Percentiles rank a stretch among this genome's conserved stretches.
Conservation (phyloP, 257 asterid species). For the Paulownia fortunei region DNA sequence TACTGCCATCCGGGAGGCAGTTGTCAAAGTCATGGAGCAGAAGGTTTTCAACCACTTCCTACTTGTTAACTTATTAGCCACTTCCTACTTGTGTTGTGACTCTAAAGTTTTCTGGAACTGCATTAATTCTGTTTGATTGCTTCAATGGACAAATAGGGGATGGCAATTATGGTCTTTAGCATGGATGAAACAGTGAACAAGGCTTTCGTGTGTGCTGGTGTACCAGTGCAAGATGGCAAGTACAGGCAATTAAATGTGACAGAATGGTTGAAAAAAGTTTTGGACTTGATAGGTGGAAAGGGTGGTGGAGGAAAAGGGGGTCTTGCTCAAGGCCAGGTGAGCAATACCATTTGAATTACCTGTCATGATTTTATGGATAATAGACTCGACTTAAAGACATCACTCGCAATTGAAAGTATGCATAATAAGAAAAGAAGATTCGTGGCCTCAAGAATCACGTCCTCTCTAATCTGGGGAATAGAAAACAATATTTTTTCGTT, state of each 20-base stretch:
- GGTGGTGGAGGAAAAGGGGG: constrained; percentile 99
- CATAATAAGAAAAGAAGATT: not conserved
- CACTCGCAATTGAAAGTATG: not conserved
- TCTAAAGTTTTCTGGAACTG: constrained; percentile 1
- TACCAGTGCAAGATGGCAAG: constrained; percentile 75
- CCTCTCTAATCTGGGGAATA: not conserved
- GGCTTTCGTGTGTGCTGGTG: constrained; percentile 96
- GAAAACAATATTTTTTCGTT: not conserved
- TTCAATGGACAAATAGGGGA: constrained; percentile 55
- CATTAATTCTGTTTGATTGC: not conserved
- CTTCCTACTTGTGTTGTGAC: constrained; percentile 11
- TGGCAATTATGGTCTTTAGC: constrained; percentile 86
- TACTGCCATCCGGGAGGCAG: constrained; percentile 98
- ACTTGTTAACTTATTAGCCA: not conserved
- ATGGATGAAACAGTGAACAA: constrained; percentile 73
- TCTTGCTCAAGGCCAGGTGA: constrained; percentile 96
- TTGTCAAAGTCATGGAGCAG: constrained; percentile 88
- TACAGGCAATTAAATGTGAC: constrained; percentile 64
- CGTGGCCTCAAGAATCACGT: not conserved
- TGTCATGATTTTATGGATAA: not conserved
- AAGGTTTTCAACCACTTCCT: constrained; percentile 55
- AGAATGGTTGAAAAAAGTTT: constrained; percentile 81
- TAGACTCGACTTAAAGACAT: not conserved
- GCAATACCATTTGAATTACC: constrained; percentile 16
- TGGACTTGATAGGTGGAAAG: constrained; percentile 78